These are phyloP conservation scores for Blastobotrys indianensis DNA, from an alignment of 1,139 yeast species.

Conservation along the genomic window DNA sequence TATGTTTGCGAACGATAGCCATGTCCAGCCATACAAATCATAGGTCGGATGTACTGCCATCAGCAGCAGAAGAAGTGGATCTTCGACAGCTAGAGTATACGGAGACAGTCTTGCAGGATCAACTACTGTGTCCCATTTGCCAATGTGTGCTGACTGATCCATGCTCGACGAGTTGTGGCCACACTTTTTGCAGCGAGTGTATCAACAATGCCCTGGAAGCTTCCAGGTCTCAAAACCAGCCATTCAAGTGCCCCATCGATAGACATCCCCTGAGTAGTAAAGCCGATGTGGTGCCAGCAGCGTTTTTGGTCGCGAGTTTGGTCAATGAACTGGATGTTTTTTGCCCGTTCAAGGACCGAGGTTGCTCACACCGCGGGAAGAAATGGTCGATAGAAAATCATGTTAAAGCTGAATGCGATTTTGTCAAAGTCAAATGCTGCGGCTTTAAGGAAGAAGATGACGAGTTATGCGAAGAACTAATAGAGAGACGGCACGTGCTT, in stretches of 20 bases:
- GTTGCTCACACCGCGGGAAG: slow-evolving; percentile 54
- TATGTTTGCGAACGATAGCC: too few species aligned
- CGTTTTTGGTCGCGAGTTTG: slow-evolving; percentile 53
- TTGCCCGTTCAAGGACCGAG: slow-evolving; percentile 50
- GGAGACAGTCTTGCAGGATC: slow-evolving; percentile 37
- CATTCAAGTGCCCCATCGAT: slow-evolving; percentile 54
- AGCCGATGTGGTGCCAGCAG: slow-evolving; percentile 54
- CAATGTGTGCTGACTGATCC: slow-evolving; percentile 32
- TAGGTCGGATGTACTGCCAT: background rate
- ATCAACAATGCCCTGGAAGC: slow-evolving; percentile 17
- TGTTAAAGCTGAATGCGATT: slow-evolving; percentile 44
- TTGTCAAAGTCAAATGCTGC: slow-evolving; percentile 44
- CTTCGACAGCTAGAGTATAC: slow-evolving; percentile 31
- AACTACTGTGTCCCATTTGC: slow-evolving; percentile 37
- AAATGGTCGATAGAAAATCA: slow-evolving; percentile 59
- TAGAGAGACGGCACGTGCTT: slow-evolving; percentile 1
- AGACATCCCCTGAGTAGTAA: slow-evolving; percentile 40
- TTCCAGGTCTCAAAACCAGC: slow-evolving; percentile 13
- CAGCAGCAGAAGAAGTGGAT: slow-evolving; percentile 8
- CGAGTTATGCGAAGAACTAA: background rate
- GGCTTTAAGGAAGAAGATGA: slow-evolving; percentile 13
- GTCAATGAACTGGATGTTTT: slow-evolving; percentile 55
- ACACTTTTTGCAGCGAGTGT: slow-evolving; percentile 32
- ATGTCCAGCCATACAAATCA: too few species aligned
- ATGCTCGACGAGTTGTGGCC: slow-evolving; percentile 33